Evolutionary conservation across 2,329 filamentous ascomycete species (phyloP).

Genomic region (Paradendryphiella salina): DNA sequence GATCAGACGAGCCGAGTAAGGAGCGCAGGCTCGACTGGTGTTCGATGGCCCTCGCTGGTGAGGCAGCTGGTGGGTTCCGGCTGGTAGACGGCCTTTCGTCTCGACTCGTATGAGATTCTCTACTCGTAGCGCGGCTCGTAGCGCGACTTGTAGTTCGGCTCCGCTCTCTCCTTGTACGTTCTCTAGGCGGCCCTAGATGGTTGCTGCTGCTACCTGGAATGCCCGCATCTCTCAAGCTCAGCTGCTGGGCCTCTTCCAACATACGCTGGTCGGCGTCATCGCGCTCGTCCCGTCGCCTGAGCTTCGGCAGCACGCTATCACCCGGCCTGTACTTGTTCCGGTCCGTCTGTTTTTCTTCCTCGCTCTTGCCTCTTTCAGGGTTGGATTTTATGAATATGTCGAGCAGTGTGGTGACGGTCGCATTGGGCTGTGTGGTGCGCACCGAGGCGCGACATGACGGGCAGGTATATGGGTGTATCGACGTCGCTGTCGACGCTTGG

Average conservation of each 20-base stretch:
- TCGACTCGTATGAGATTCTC: conserved; percentile 33
- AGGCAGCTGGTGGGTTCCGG: conserved; percentile 26
- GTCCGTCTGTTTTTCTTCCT: conserved; percentile 76
- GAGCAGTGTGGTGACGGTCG: conserved; percentile 83
- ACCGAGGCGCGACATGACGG: conserved; percentile 88
- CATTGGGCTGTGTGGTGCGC: conserved; percentile 85
- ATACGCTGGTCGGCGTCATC: conserved; percentile 69
- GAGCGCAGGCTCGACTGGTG: conserved; percentile 89
- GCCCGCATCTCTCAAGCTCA: conserved; percentile 72
- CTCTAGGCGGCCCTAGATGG: conserved; percentile 43
- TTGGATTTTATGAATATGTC: conserved; percentile 85
- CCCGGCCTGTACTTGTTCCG: conserved; percentile 76
- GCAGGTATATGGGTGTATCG: conserved; percentile 72
- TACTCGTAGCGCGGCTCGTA: conserved; percentile 46
- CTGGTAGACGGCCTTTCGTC: conserved; percentile 35
- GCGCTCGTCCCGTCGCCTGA: conserved; percentile 55
- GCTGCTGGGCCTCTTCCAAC: conserved; percentile 69
- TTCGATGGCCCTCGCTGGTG: conserved; percentile 60
- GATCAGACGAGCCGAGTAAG: conserved; percentile 76
- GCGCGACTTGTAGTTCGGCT: conserved; percentile 49
- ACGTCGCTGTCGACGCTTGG: conserved; percentile 66
- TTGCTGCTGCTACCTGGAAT: conserved; percentile 51
- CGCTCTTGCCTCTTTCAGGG: conserved; percentile 70
- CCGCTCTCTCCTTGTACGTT: conserved; percentile 41
- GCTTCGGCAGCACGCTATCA: conserved; percentile 73